Conservation (phyloP, 2,329 filamentous ascomycete species). For the Neodidymelliopsis sp. region DNA sequence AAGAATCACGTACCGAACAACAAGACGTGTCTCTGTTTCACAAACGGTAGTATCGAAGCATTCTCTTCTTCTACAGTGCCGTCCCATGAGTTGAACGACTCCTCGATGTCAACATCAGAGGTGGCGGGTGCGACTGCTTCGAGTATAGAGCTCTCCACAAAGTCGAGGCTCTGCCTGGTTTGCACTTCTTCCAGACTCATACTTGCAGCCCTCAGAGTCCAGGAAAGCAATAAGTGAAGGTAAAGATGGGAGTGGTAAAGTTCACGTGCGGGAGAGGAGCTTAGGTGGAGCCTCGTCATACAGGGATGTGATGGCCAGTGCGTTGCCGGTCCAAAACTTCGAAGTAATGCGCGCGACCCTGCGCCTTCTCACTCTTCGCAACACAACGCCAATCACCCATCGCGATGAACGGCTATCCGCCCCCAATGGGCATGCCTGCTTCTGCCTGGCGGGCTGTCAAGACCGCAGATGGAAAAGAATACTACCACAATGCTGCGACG, state of each 20-base stretch:
- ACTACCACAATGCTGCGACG: slow-evolving; percentile 89
- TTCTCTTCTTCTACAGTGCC: slow-evolving; percentile 54
- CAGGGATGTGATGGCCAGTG: slow-evolving; percentile 11
- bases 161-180: slow-evolving; percentile 45
- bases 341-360: background rate
- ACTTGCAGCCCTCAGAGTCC: slow-evolving; percentile 19
- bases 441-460: slow-evolving; percentile 80
- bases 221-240: background rate
- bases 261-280: slow-evolving; percentile 30
- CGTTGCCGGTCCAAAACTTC: slow-evolving; percentile 16
- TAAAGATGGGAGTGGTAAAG: slow-evolving; percentile 6
- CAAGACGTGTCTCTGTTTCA: slow-evolving; percentile 69
- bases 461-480: slow-evolving; percentile 80
- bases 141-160: slow-evolving; percentile 49
- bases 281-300: slow-evolving; percentile 8
- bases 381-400: background rate
- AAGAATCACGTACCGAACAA: slow-evolving; percentile 70
- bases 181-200: slow-evolving; percentile 26
- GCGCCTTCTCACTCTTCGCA: background rate
- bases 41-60: slow-evolving; percentile 61
- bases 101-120: slow-evolving; percentile 46
- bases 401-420: slow-evolving; percentile 66
- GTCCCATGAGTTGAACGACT: slow-evolving; percentile 54
- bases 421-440: slow-evolving; percentile 53
- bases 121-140: slow-evolving; percentile 50